Conservation (phyloP, 495 filamentous ascomycete species). For the Viridothelium virens region DNA sequence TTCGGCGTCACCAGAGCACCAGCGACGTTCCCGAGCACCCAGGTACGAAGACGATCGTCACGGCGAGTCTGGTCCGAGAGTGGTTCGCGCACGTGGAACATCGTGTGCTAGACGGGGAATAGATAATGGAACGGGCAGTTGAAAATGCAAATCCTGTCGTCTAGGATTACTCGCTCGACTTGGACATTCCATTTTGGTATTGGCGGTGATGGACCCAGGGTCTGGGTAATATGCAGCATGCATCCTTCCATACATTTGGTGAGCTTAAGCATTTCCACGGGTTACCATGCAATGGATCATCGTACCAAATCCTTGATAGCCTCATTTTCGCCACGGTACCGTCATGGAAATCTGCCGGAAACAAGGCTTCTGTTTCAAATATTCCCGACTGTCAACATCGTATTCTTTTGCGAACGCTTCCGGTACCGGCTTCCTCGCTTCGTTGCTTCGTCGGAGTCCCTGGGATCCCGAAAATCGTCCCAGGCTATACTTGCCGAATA, state of each 20-base stretch:
- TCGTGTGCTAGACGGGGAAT: conserved; percentile 2
- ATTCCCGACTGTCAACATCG: too few species aligned
- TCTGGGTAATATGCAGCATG: too few species aligned
- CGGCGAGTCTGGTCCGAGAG: not conserved
- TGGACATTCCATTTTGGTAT: conserved; percentile 6
- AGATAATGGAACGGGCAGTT: not conserved
- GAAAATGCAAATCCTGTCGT: conserved; percentile 1
- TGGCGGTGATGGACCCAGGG: not conserved
- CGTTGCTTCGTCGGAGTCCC: too few species aligned
- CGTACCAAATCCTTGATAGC: too few species aligned
- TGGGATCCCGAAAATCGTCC: too few species aligned
- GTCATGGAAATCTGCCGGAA: too few species aligned
- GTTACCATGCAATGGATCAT: not conserved
- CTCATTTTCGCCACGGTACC: too few species aligned
- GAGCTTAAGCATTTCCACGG: not conserved
- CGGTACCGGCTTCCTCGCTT: too few species aligned
- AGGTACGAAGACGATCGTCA: conserved; percentile 1
- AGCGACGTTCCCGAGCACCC: not conserved
- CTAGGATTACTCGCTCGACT: conserved; percentile 4
- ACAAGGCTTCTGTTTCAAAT: too few species aligned
- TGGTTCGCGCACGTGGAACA: conserved; percentile 8
- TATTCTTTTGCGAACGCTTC: too few species aligned
- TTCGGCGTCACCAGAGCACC: not conserved
- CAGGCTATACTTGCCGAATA: conserved; percentile 4
- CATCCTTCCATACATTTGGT: not conserved